A percentile compares a stretch with the other conserved stretches of the same genome.
Evolutionary conservation across 148 eudicot genomes (phyloP).

Genomic region (Dysphania ambrosioides): DNA sequence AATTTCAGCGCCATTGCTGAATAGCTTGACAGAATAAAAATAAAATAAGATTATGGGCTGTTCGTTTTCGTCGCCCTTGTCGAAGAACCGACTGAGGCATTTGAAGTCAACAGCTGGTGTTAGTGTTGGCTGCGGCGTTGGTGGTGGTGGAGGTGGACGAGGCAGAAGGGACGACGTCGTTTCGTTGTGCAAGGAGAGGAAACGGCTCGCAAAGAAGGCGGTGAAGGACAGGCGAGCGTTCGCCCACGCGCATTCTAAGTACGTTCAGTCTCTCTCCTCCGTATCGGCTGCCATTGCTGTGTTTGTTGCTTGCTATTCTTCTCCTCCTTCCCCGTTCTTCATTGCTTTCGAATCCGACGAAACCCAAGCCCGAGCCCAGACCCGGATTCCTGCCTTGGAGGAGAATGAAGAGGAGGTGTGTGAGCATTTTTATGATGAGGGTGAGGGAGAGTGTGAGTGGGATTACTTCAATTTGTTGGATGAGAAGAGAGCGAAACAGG

Average conservation of each 20-base stretch:
- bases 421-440: slow-evolving; percentile 44
- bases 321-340: slow-evolving; percentile 24
- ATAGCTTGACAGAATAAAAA: neutral
- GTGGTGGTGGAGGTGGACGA: neutral
- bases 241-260: slow-evolving; percentile 41
- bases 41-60: slow-evolving; percentile 54
- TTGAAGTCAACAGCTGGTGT: neutral
- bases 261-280: slow-evolving; percentile 38
- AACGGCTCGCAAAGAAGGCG: slow-evolving; percentile 37
- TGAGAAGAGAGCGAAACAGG: neutral
- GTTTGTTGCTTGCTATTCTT: slow-evolving; percentile 33
- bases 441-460: slow-evolving; percentile 37
- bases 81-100: neutral
- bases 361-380: neutral
- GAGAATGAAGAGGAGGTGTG: slow-evolving; percentile 25
- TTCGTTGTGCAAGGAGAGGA: slow-evolving; percentile 37
- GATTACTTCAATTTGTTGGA: slow-evolving; percentile 46
- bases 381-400: neutral
- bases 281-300: slow-evolving; percentile 39
- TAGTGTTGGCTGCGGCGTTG: no score
- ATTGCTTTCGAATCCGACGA: slow-evolving; percentile 17
- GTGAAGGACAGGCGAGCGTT: slow-evolving; percentile 33
- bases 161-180: slow-evolving; percentile 15
- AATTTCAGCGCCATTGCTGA: neutral
- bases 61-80: slow-evolving; percentile 3